phyloP scores from a whole-genome alignment of 2,329 filamentous ascomycete genomes.

The Alternaria angustiovoidea region DNA sequence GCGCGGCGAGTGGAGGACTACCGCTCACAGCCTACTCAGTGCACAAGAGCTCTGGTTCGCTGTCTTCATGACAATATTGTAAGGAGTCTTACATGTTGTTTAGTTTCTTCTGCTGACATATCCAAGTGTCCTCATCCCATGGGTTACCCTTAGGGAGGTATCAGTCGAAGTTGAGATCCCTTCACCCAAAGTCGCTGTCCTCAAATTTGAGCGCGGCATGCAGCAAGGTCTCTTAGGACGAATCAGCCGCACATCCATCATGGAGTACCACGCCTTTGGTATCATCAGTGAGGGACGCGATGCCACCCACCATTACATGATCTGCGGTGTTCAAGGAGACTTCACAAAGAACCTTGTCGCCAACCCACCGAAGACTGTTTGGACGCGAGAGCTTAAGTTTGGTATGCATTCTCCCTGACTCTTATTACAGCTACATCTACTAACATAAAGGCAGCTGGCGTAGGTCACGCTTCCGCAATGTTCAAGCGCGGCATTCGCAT shows the following conservation, averaged over 20 bases:
- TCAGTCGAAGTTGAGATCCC: conserved; percentile 46
- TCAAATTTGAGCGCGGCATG: conserved; percentile 48
- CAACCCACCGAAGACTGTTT: conserved; percentile 44
- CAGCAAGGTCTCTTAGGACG: conserved; percentile 47
- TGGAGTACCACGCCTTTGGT: conserved; percentile 50
- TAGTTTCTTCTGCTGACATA: conserved; percentile 14
- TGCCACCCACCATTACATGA: conserved; percentile 44
- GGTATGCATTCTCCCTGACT: conserved; percentile 28
- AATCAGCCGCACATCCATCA: conserved; percentile 48
- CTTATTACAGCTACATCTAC: not conserved
- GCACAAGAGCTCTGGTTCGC: conserved; percentile 49
- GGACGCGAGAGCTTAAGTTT: conserved; percentile 48
- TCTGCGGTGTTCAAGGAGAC: conserved; percentile 50
- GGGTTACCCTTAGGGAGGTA: conserved; percentile 48
- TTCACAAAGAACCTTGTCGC: conserved; percentile 45
- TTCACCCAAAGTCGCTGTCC: conserved; percentile 46
- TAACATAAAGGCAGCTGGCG: conserved; percentile 38
- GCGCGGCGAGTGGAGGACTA: conserved; percentile 38
- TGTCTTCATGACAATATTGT: conserved; percentile 49
- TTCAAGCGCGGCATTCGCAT: conserved; percentile 48
- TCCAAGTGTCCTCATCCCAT: conserved; percentile 42
- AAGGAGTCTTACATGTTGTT: not conserved
- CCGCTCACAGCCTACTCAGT: conserved; percentile 40
- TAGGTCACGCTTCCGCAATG: conserved; percentile 48
- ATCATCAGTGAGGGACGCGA: conserved; percentile 48